Evolutionary conservation across 208 protist genomes (phyloP), one percentile per base, ranked within the genome.

Genomic region (Acanthamoeba quina): DNA sequence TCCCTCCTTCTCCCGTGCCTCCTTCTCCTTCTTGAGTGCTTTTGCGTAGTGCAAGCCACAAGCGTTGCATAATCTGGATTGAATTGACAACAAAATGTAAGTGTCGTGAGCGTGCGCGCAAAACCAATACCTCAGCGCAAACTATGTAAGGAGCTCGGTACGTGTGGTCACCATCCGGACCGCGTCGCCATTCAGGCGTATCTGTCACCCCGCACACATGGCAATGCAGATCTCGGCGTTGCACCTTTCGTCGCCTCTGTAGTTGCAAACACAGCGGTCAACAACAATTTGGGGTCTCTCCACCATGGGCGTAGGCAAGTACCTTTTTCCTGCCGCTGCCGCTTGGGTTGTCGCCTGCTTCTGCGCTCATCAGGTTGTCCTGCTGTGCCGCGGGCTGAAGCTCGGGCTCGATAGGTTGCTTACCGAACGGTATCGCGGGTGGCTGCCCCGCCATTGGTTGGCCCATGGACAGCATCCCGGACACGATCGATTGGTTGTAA

Each of bases 221-320:
- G 29, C 90, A 93, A 49, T 95, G 88, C 47, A 96, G 54, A 94
- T 96, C 94, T 24, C 95, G 58, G 70, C 90, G 94, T 3, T 76
- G 41, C 78, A 88, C 91, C 86, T 95, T 96, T 66, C 95, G 26
- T 93, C 94, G 92, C 88, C 91, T 92, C 80, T 93, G 66, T 60
- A 1, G 26, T 70, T 9, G 37, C 41, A 29, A 10, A 37, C 34
- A 44, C 19, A 66, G 60, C 1, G 1, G 78, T 58, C 80, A 94
- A 90, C 15, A 13, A 52, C 2, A 13, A 86, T n/a, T 37, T 31
- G n/a, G 49, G 19, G 21, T 34, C 24, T 47, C 26, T 34, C 13
- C 58, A 17, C 49, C 2, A 90, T 15, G 41, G 11, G 68, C 47
- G 64, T 80, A 24, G 2, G 44, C 3, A 47, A 47, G 66, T 26